Base-by-base conservation (phyloP, 441 rosid species). In the California macrophylla region DNA sequence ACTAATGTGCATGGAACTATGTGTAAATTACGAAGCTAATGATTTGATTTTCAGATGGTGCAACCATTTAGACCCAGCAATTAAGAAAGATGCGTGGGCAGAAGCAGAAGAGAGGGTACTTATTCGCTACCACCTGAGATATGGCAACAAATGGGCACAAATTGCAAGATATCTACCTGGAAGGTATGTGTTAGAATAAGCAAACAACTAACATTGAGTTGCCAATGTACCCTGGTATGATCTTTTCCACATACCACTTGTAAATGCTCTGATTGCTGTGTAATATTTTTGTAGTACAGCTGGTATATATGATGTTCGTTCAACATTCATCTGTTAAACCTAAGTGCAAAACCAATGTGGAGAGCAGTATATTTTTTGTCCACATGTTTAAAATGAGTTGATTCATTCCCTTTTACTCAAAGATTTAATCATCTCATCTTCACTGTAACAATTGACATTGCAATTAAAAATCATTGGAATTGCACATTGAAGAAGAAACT, bases 111-210 rank as follows among this genome's bases (percentile, higher is more conserved):
- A 79, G 54, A n/a, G 32, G n/a, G 34, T 66, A 36, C 79, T 79
- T 38, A 16, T 64, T 45, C 29, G 66, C 61, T 52, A 52, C 64
- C 79, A 73, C 50, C 73, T 68, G 61, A 36, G 50, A 42, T 68
- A 76, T 64, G 79, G 79, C 45, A 79, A 73, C 71, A 79, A 71
- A 64, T 76, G 79, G 79, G 65, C 71, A 50, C 38, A 70, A 58
- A 64, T 79, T 36, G 82, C 77, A 16, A 71, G 66, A 64, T 54
- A 70, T 69, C 75, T 79, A 21, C 82, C 75, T 58, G 82, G 79
- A 64, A 76, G 77, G 82, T 79, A 79, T 29, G 62, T 56, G 38
- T 66, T 3, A 20, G 20, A 58, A 52, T 38, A 29, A 56, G 29
- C 63, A 12, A 12, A 56, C 15, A 23, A 56, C 63, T 56, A 56